Base-by-base conservation (phyloP, 139 green algal genomes). In the Chlorella sp. region DNA sequence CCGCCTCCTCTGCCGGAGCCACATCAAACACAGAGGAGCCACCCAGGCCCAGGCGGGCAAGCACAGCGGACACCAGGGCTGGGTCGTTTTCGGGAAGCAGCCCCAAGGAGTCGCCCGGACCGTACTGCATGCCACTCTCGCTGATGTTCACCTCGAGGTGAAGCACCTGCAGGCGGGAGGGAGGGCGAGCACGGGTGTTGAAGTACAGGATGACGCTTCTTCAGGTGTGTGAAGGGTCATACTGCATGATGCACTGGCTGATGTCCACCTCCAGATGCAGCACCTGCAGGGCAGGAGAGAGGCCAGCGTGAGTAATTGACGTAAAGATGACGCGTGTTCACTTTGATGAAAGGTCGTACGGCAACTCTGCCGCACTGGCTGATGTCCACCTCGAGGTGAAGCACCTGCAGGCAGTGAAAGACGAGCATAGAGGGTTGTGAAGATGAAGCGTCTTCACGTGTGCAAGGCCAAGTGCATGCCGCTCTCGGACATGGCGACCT, bases 101-200 rank as follows among this genome's bases (percentile, higher is more conserved):
- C 24, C 96, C 98, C 0, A 99, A 86, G 18, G 96, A 94, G 92
- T 99, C 98, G 21, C 98, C 98, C 0, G 97, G 94, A 26, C 91
- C 80, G 57, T 96, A 98, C 19, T 42, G 61, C 79, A 99, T 95
- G 88, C 95, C 94, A 78, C 91, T 97, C 77, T 88, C 93, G 0
- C 68, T 34, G 0, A 99, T 40, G 86, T 97, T 95, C 0, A 99
- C 69, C 91, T 97, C 95, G 77, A 99, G 28, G 89, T 99, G 96
- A 66, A 99, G 89, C 76, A 99, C 97, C 91, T 94, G 87, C 57
- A 26, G 15, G 39, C 32, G n/a, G 60, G 16, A 39, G 16, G 28
- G 42, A 28, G 42, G 39, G 36, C 16, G 1, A 34, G 75, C 7
- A 36, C 28, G 28, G 39, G 69, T 12, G 5, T 34, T 76, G 21